Conservation (phyloP, 768 basidiomycete genomes). For the Chalciporus pseudorubinellus region DNA sequence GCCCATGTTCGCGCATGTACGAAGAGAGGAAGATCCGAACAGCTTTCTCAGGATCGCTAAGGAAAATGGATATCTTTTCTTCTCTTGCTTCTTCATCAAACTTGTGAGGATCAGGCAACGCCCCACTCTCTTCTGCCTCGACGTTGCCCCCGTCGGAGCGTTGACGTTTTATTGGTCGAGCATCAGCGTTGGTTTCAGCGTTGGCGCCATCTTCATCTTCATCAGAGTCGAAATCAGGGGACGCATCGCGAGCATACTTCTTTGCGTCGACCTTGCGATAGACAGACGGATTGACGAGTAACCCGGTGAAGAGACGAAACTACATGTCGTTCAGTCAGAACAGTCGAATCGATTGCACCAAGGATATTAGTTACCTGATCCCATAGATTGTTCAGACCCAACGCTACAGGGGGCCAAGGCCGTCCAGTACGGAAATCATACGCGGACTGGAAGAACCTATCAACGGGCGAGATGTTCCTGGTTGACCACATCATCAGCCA, state of each 20-base stretch:
- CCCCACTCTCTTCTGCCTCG: conserved; percentile 37
- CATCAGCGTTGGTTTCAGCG: background rate
- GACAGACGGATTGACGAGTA: conserved; percentile 47
- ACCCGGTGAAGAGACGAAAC: conserved; percentile 62
- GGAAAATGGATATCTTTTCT: conserved; percentile 48
- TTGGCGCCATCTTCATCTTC: conserved; percentile 22
- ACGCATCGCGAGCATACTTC: conserved; percentile 30
- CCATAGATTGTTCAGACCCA: conserved; percentile 49
- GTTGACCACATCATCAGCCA: conserved; percentile 5
- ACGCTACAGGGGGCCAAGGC: conserved; percentile 35
- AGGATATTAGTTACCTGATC: conserved; percentile 49
- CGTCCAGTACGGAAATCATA: conserved; percentile 50
- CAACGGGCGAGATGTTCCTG: conserved; percentile 45
- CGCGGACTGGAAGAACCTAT: conserved; percentile 59
- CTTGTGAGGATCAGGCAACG: conserved; percentile 32
- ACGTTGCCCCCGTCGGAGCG: conserved; percentile 16
- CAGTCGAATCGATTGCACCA: background rate
- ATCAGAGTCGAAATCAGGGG: conserved; percentile 36
- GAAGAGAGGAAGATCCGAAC: conserved; percentile 70
- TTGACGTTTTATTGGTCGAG: conserved; percentile 25
- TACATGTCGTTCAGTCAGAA: conserved; percentile 27
- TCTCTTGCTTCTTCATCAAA: conserved; percentile 37
- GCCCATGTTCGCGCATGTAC: conserved; percentile 62
- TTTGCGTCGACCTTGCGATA: conserved; percentile 32
- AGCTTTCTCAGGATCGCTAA: conserved; percentile 57